Evolutionary conservation across 2,329 filamentous ascomycete genomes (phyloP).

Genomic region (Fusarium solani-melongenae): DNA sequence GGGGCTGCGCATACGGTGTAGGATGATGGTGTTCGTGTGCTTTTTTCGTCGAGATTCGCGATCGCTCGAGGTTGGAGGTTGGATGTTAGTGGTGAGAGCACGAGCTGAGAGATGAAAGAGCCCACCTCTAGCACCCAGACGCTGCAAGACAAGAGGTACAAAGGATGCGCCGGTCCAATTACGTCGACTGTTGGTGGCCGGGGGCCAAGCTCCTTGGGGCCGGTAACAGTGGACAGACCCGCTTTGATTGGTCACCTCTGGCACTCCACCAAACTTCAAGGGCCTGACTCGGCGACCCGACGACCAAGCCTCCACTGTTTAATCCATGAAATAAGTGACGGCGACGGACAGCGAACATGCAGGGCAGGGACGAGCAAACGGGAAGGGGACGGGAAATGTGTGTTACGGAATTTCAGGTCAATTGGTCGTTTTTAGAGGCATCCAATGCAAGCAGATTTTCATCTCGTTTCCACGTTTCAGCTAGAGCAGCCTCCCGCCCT

Average conservation of each 20-base stretch:
- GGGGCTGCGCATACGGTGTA: constrained; percentile 30
- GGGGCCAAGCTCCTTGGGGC: constrained; percentile 31
- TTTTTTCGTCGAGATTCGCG: constrained; percentile 24
- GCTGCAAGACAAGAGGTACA: constrained; percentile 9
- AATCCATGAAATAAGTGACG: constrained; percentile 3
- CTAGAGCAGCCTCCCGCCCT: background rate
- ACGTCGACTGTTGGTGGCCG: constrained; percentile 6
- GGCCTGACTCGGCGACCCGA: constrained; percentile 7
- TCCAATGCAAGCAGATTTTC: background rate
- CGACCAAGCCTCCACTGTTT: background rate
- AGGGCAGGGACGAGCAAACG: background rate
- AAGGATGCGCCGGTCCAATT: constrained; percentile 34
- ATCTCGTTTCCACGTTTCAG: constrained; percentile 13
- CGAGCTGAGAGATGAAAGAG: constrained; percentile 27
- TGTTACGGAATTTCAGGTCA: background rate
- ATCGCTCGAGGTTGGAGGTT: constrained; percentile 31
- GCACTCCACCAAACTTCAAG: constrained; percentile 7
- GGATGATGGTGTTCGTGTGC: constrained; percentile 20
- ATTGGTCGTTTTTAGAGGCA: background rate
- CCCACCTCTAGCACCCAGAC: background rate
- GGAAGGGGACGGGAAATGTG: background rate
- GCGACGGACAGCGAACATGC: background rate
- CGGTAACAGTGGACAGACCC: constrained; percentile 5
- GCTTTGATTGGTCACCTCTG: constrained; percentile 28
- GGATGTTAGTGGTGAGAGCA: constrained; percentile 38